Evolutionary conservation across 2,329 filamentous ascomycete genomes (phyloP).

Genomic region (Tolypocladium endophyticum): DNA sequence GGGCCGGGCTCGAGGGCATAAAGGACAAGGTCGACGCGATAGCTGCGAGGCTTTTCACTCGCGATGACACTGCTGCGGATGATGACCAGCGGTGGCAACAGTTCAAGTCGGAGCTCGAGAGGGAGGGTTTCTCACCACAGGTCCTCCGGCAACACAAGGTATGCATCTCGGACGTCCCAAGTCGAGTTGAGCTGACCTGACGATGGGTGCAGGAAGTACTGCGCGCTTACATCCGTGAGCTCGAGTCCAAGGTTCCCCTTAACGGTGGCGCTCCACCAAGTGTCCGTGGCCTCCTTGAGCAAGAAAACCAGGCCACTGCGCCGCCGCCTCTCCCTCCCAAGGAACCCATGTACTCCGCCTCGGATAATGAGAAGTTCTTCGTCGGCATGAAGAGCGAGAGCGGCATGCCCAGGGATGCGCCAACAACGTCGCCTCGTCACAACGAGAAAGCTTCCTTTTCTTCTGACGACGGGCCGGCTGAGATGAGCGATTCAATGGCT

Average conservation of each 20-base stretch:
- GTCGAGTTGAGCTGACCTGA: neutral
- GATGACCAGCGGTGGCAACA: slow-evolving; percentile 43
- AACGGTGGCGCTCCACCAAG: slow-evolving; percentile 35
- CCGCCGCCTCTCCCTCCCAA: slow-evolving; percentile 6
- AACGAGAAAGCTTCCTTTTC: slow-evolving; percentile 24
- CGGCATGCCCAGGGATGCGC: slow-evolving; percentile 20
- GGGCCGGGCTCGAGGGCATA: slow-evolving; percentile 38
- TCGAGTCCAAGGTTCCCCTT: slow-evolving; percentile 37
- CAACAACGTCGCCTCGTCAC: slow-evolving; percentile 13
- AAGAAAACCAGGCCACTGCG: slow-evolving; percentile 19
- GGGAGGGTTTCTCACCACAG: slow-evolving; percentile 46
- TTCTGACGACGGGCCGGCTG: slow-evolving; percentile 23
- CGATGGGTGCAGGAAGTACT: slow-evolving; percentile 37
- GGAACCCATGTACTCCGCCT: slow-evolving; percentile 14
- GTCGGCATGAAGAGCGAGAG: slow-evolving; percentile 27
- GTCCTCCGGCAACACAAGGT: slow-evolving; percentile 49
- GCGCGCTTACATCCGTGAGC: slow-evolving; percentile 49
- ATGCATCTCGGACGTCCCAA: slow-evolving; percentile 9
- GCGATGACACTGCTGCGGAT: slow-evolving; percentile 30
- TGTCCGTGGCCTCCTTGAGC: slow-evolving; percentile 42
- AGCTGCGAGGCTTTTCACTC: slow-evolving; percentile 38
- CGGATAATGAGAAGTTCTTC: slow-evolving; percentile 30
- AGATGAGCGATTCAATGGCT: slow-evolving; percentile 25
- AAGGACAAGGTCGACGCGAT: slow-evolving; percentile 51
- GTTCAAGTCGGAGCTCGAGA: slow-evolving; percentile 47